phyloP scores from a whole-genome alignment of 306 rosid genomes.

The Cucumis cinereus region DNA sequence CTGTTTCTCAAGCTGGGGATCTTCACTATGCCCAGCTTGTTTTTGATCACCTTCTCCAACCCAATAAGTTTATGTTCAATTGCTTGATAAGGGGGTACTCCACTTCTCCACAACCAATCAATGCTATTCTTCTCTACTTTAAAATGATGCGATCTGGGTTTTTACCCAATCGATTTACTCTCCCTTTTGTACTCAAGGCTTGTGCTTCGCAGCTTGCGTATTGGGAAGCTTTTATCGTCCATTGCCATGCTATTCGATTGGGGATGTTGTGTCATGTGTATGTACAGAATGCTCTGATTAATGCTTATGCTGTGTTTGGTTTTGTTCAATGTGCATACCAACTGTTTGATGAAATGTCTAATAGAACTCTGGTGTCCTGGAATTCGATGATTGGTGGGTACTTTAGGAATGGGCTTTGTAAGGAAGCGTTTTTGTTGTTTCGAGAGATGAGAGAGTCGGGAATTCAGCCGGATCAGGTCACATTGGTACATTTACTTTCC shows the following conservation, averaged over 20 bases:
- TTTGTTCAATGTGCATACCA: conserved; percentile 24
- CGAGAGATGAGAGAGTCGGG: conserved; percentile 30
- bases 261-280: conserved; percentile 38
- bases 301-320: conserved; percentile 32
- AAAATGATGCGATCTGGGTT: conserved; percentile 36
- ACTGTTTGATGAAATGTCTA: conserved; percentile 47
- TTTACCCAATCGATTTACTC: conserved; percentile 50
- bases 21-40: conserved; percentile 34
- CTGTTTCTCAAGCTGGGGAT: conserved; percentile 21
- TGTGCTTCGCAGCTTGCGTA: conserved; percentile 24
- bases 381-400: conserved; percentile 60
- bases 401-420: conserved; percentile 24
- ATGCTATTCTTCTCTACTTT: conserved; percentile 28
- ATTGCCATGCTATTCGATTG: conserved; percentile 40
- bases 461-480: conserved; percentile 41
- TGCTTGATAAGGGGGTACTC: conserved; percentile 57
- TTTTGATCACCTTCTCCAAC: conserved; percentile 32
- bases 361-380: conserved; percentile 55
- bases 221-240: conserved; percentile 40
- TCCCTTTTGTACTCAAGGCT: conserved; percentile 58
- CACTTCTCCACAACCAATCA: conserved; percentile 22
- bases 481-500: conserved; percentile 57
- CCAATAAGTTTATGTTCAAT: conserved; percentile 63
- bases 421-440: conserved; percentile 34
- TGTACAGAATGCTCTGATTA: conserved; percentile 44